Conservation (phyloP, 352 stramenopile genomes). For the Globisporangium okanoganense region DNA sequence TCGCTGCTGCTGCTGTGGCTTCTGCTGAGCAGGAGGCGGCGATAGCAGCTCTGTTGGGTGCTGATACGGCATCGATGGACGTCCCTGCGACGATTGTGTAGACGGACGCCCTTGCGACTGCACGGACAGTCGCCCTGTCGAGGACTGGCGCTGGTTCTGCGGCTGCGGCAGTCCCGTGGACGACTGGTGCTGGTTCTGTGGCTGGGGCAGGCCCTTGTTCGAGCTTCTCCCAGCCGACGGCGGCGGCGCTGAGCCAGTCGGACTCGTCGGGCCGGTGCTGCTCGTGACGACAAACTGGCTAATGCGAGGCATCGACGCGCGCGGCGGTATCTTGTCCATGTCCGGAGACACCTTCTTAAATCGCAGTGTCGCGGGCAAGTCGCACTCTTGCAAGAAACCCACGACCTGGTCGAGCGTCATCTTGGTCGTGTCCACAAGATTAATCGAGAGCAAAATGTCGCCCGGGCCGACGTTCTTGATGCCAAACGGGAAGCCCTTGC, state of each 20-base stretch:
- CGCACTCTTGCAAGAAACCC: conserved; percentile 76
- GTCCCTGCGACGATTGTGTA: conserved; percentile 7
- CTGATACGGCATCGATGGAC: conserved; percentile 19
- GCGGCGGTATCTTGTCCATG: conserved; percentile 27
- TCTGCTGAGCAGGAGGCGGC: conserved; percentile 3
- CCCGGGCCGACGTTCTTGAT: conserved; percentile 86
- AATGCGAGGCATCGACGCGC: conserved; percentile 37
- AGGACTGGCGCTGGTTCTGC: conserved; percentile 22
- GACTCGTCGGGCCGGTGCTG: conserved; percentile 45
- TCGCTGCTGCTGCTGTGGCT: conserved; percentile 2
- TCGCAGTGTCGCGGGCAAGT: conserved; percentile 79
- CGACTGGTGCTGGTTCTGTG: conserved; percentile 23
- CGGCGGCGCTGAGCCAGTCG: conserved; percentile 35
- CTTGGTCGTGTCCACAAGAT: conserved; percentile 76
- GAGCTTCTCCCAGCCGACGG: conserved; percentile 6
- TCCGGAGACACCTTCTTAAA: conserved; percentile 81
- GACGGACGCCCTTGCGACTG: conserved; percentile 11
- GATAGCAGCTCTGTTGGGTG: conserved; percentile 14
- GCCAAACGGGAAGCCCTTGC: conserved; percentile 84
- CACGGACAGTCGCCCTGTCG: conserved; percentile 7
- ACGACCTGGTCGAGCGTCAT: conserved; percentile 81
- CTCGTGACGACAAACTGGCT: conserved; percentile 74
- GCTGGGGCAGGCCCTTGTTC: conserved; percentile 21
- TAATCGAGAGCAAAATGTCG: conserved; percentile 81
- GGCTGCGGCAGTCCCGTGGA: conserved; percentile 17